Evolutionary conservation across 176 grass and related monocot genomes (phyloP), one percentile per base, ranked within the genome.

Genomic region (Guadua angustifolia): DNA sequence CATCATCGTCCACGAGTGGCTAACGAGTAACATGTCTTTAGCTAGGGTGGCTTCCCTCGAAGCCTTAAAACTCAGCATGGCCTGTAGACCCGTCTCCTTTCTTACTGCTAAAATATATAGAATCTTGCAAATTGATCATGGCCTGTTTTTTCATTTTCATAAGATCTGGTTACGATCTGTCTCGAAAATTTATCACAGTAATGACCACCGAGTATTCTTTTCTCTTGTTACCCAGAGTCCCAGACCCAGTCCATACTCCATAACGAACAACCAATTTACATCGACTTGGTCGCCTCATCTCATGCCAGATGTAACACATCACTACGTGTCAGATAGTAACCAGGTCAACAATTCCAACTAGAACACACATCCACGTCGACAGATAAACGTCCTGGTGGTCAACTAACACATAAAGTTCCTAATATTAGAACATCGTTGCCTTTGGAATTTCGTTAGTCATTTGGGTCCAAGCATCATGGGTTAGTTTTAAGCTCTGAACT

Each of bases 261-360:
- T n/a, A n/a, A 61, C 7, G n/a, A 74, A 43, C 49, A 21, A 59
- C 47, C 25, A 78, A 36, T 32, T n/a, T 22, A 39, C 18, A 87
- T 59, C 6, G 72, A 35, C 32, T 11, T 63, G 32, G 73, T 83
- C 72, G 13, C 64, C 25, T 33, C 73, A 49, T 68, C 57, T 81
- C 32, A 46, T 16, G 58, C 51, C 4, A 45, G n/a, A 18, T 39
- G 53, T n/a, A n/a, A 15, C 22, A 9, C 60, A 42, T 5, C 14
- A 58, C 9, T 53, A 7, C 22, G 32, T 33, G 21, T 44, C 49
- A 19, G 32, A 53, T 13, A n/a, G 10, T 3, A 52, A 82, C 75
- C 75, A 66, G 46, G 51, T 73, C 38, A 47, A 67, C 38, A 26
- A 49, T 78, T 74, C 75, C 39, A 84, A 32, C 80, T 6, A 17